Percentiles rank a stretch among this genome's conserved stretches.
Evolutionary conservation across 768 basidiomycete species (phyloP).

Genomic region (Boletellus ananiceps): DNA sequence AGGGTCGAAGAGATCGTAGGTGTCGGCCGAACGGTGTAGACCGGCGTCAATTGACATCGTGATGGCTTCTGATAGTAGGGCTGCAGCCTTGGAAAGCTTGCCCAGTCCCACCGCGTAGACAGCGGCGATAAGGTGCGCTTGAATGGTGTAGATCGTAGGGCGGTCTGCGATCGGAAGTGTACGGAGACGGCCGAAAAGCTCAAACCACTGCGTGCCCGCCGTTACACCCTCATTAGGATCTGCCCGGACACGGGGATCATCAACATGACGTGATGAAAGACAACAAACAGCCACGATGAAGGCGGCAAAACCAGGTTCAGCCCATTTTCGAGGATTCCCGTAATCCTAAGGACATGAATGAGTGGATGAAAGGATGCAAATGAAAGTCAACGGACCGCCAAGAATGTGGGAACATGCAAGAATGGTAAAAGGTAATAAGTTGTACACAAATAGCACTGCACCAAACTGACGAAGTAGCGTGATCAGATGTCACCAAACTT

Average conservation of each 20-base stretch:
- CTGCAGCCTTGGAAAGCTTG: constrained; percentile 80
- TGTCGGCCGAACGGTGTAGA: constrained; percentile 81
- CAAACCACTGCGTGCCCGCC: constrained; percentile 89
- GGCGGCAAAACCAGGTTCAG: constrained; percentile 89
- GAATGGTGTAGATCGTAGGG: constrained; percentile 88
- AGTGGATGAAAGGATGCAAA: constrained; percentile 11
- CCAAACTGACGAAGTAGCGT: constrained; percentile 44
- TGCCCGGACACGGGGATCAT: constrained; percentile 84
- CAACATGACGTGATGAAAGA: constrained; percentile 86
- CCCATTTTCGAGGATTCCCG: constrained; percentile 92
- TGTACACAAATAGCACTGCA: constrained; percentile 84
- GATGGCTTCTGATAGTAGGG: constrained; percentile 80
- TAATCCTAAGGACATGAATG: constrained; percentile 59
- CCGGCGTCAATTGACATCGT: constrained; percentile 88
- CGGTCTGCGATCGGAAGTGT: constrained; percentile 85
- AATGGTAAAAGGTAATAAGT: constrained; percentile 93
- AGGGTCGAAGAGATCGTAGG: constrained; percentile 81
- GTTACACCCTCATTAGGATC: constrained; percentile 81
- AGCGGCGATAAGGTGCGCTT: constrained; percentile 86
- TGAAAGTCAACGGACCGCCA: constrained; percentile 48
- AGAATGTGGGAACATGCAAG: constrained; percentile 85
- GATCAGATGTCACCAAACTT: constrained; percentile 11
- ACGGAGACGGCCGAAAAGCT: constrained; percentile 80
- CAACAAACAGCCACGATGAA: constrained; percentile 94
- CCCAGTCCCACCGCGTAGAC: constrained; percentile 91